Conservation (phyloP, 371 early-diverging fungal species). For the Rhizopus delemar region DNA sequence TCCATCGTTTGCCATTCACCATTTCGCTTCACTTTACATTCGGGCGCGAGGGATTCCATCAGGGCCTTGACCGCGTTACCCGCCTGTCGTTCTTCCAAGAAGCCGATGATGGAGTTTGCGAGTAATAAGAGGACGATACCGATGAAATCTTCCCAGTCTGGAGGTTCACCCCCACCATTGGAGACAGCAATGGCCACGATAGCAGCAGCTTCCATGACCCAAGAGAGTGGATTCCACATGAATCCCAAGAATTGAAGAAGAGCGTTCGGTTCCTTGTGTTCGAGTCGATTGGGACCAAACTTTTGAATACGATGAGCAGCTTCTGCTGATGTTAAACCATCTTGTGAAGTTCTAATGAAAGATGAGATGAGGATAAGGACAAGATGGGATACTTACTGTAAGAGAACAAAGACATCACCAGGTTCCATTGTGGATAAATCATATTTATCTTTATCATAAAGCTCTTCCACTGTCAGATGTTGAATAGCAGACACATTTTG, state of each 20-base stretch:
- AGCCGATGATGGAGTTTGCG: slow-evolving; percentile 85
- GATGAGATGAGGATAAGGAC: background rate
- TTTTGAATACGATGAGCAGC: too few species aligned
- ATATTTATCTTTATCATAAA: slow-evolving; percentile 78
- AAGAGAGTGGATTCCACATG: too few species aligned
- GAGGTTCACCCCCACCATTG: too few species aligned
- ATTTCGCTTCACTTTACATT: slow-evolving; percentile 69
- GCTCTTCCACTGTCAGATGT: slow-evolving; percentile 65
- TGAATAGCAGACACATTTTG: slow-evolving; percentile 18
- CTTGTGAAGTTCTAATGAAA: slow-evolving; percentile 46
- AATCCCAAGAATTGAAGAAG: too few species aligned
- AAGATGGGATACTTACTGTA: slow-evolving; percentile 46
- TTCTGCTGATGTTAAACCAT: too few species aligned
- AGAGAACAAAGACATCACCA: slow-evolving; percentile 61
- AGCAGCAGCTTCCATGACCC: too few species aligned
- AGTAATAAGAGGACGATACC: slow-evolving; percentile 80
- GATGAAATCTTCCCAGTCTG: slow-evolving; percentile 60
- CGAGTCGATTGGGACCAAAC: too few species aligned
- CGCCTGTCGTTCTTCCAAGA: slow-evolving; percentile 80
- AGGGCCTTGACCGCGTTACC: slow-evolving; percentile 78
- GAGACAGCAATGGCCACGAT: too few species aligned
- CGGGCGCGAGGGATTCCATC: slow-evolving; percentile 74
- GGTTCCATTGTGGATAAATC: slow-evolving; percentile 75
- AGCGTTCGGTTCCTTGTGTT: too few species aligned
- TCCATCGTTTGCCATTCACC: slow-evolving; percentile 61